Evolutionary conservation across 805 yeast species (phyloP), one percentile per base, ranked within the genome.

Genomic region (Candida oleophila): DNA sequence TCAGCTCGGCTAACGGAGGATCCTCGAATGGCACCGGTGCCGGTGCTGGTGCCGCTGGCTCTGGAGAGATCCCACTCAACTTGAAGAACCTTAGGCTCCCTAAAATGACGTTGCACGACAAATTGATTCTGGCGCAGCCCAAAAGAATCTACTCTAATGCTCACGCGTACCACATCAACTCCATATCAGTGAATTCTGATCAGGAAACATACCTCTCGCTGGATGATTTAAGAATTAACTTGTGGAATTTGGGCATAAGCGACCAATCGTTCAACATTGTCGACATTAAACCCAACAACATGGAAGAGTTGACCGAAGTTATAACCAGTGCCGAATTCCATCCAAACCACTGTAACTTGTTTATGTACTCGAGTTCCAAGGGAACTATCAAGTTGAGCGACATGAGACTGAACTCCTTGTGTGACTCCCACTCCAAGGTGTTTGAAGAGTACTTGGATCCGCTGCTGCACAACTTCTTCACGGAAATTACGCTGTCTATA

Each of bases 301-400:
- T 94, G 99, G 99, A 94, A 73, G 99, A 94, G 70, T 79, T 94
- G 58, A 92, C 99, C 8, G 99, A 94, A 68, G 99, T 94, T 44
- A 92, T 94, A 54, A 94, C 99, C 15, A 81, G 91, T 60, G 95
- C 98, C 2, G 96, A 91, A 65, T 94, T 94, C 73, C 98, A 95
- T 66, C 99, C 99, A 14, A 69, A 74, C 40, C 83, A 84, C 62
- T 94, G 99, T 74, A 94, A 94, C 65, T 72, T 87, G 59, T 92
- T 94, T 68, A 90, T 92, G 90, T 92, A 94, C 71, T 85, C 96
- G 4, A 87, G 96, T 11, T 87, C 96, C 44, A 94, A 92, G 66
- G 99, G 99, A 47, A 88, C 96, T 38, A 89, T 95, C 55, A 91
- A 94, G 71, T 77, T 94, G 53, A 89, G 94, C 32, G 99, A 94